phyloP scores from a whole-genome alignment of 2,329 filamentous ascomycete genomes.

The Karstenula rhodostoma region DNA sequence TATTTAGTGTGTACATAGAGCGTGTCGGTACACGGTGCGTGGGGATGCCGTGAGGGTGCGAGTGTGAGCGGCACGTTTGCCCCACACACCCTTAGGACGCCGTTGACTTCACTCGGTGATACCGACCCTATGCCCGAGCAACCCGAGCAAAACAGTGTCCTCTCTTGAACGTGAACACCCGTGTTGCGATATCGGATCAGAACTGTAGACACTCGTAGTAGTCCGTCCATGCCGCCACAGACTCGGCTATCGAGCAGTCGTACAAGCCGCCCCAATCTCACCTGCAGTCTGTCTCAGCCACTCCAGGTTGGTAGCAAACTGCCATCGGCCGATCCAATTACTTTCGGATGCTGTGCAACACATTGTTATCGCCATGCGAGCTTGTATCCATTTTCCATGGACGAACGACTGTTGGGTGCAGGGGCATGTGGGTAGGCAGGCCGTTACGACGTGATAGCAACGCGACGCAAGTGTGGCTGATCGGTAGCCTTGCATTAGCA shows the following conservation, averaged over 20 bases:
- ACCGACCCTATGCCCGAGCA: no score
- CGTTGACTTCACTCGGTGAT: no score
- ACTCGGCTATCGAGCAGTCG: no score
- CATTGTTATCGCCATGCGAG: not conserved
- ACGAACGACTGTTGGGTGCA: no score
- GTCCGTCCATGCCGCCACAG: no score
- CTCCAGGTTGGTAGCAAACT: not conserved
- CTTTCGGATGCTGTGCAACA: not conserved
- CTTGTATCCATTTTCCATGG: not conserved
- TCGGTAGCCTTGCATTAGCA: slow-evolving; percentile 8
- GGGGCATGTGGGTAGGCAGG: no score
- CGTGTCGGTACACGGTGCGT: not conserved
- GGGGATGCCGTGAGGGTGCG: not conserved
- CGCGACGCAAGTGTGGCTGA: not conserved
- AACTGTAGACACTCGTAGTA: no score
- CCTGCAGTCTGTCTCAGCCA: not conserved
- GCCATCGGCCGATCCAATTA: not conserved
- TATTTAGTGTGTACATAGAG: not conserved
- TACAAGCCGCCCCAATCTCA: not conserved
- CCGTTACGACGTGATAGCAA: no score
- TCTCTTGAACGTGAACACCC: no score
- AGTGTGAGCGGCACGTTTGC: not conserved
- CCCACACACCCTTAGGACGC: no score
- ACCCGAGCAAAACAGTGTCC: no score
- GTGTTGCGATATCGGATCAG: no score